phyloP scores from a whole-genome alignment of 345 rosid species.

The Syzygium aqueum region DNA sequence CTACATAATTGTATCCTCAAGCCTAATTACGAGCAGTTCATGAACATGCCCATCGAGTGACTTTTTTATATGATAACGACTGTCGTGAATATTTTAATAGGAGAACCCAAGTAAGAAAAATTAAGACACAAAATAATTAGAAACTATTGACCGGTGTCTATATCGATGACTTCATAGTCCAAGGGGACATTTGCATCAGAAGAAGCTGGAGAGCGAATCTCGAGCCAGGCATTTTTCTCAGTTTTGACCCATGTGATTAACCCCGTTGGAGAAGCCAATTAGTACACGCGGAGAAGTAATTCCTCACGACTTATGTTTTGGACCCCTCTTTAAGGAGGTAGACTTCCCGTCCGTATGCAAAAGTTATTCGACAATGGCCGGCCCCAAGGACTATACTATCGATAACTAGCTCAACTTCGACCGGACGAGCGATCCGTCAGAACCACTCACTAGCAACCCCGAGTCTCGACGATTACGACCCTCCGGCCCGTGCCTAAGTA shows the following conservation, averaged over 20 bases:
- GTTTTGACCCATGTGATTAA: background rate
- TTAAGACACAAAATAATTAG: background rate
- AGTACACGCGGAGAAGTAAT: background rate
- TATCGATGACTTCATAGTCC: background rate
- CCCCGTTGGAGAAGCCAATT: background rate
- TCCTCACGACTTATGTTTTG: background rate
- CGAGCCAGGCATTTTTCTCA: background rate
- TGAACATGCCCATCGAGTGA: fast-evolving
- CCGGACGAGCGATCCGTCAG: background rate
- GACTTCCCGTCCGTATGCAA: background rate
- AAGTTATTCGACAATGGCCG: background rate
- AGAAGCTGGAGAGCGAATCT: background rate
- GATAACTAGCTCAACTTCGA: background rate
- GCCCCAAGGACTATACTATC: too few relatives aligned
- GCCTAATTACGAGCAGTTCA: background rate
- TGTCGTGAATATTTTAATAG: fast-evolving
- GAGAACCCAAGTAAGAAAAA: background rate
- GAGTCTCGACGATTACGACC: background rate
- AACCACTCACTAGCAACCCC: background rate
- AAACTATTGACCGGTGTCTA: background rate
- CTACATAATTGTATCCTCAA: fast-evolving
- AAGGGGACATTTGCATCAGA: background rate
- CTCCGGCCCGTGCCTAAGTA: background rate
- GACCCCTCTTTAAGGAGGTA: too few relatives aligned
- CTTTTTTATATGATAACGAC: background rate